Base-by-base conservation (phyloP, 495 filamentous ascomycete species). In the Hypoxylon fragiforme region DNA sequence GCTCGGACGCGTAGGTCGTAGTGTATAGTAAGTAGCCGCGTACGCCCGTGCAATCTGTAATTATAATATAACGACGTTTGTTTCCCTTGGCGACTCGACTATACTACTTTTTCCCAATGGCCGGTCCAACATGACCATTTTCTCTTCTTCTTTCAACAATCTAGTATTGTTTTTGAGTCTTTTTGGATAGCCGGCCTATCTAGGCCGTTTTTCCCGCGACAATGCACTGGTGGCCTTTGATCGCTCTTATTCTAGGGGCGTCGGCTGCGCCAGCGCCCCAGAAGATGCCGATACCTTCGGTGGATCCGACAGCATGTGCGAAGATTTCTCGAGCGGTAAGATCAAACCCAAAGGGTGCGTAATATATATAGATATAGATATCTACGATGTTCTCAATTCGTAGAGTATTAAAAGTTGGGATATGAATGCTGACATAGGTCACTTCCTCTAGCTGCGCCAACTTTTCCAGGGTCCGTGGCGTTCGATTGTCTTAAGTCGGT, bases 61-160 rank as follows among this genome's bases (percentile, higher is more conserved):
- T n/a, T n/a, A n/a, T n/a, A n/a, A n/a, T n/a, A n/a, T n/a, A n/a
- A n/a, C n/a, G n/a, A n/a, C n/a, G 34, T 14, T 15, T 18, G 7
- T 37, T 15, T 37, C n/a, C n/a, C n/a, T n/a, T n/a, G n/a, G n/a
- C n/a, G n/a, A n/a, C n/a, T n/a, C n/a, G n/a, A n/a, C n/a, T n/a
- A n/a, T 14, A 1, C 18, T 12, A 35, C 15, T 7, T 37, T n/a
- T n/a, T n/a, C n/a, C n/a, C n/a, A n/a, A n/a, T n/a, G n/a, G n/a
- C n/a, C n/a, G n/a, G n/a, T n/a, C 28, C 6, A 7, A 3, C 2
- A 9, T 15, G 32, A 39, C 22, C 34, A 18, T 31, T 28, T 15
- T n/a, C n/a, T n/a, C n/a, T 34, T 63, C 65, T 80, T 81, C 50
- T 85, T 84, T 22, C 84, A 66, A 48, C 5, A 14, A 6, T 9